Evolutionary conservation across 2,329 filamentous ascomycete species (phyloP).

Genomic region (Aspergillus nomiae): DNA sequence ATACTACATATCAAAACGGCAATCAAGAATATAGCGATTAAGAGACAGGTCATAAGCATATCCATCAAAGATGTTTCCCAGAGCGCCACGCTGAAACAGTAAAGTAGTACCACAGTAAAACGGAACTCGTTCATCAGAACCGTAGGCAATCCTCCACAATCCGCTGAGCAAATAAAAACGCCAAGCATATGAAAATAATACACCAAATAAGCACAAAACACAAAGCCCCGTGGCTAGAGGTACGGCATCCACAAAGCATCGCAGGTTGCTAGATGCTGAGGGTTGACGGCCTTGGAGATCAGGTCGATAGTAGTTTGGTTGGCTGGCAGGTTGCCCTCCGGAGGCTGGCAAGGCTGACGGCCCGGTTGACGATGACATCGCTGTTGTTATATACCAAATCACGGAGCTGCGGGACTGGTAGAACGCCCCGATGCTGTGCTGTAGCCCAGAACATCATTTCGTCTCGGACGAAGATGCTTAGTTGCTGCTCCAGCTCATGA

Average conservation of each 20-base stretch:
- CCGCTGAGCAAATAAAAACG: slow-evolving; percentile 16
- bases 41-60: slow-evolving; percentile 18
- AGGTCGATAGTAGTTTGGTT: slow-evolving; percentile 97
- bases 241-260: slow-evolving; percentile 98
- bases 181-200: slow-evolving; percentile 16
- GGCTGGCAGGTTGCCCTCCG: slow-evolving; percentile 78
- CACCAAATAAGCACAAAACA: slow-evolving; percentile 11
- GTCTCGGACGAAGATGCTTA: slow-evolving; percentile 92
- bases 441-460: slow-evolving; percentile 99
- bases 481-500: slow-evolving; percentile 85
- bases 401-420: slow-evolving; percentile 69
- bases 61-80: slow-evolving; percentile 17
- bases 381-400: slow-evolving; percentile 84
- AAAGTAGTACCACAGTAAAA: slow-evolving; percentile 3
- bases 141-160: slow-evolving; percentile 6
- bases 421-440: slow-evolving; percentile 66
- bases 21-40: slow-evolving; percentile 13
- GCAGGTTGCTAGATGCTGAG: slow-evolving; percentile 80
- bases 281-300: slow-evolving; percentile 89
- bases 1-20: slow-evolving; percentile 14
- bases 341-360: slow-evolving; percentile 78
- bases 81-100: slow-evolving; percentile 29
- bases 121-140: slow-evolving; percentile 6
- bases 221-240: slow-evolving; percentile 55
- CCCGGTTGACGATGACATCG: slow-evolving; percentile 88